Percentiles rank a stretch among this genome's conserved stretches.
These are phyloP conservation scores for Sporisorium exsertum DNA, from an alignment of 1,284 basidiomycete genomes.

Conservation along the genomic window DNA sequence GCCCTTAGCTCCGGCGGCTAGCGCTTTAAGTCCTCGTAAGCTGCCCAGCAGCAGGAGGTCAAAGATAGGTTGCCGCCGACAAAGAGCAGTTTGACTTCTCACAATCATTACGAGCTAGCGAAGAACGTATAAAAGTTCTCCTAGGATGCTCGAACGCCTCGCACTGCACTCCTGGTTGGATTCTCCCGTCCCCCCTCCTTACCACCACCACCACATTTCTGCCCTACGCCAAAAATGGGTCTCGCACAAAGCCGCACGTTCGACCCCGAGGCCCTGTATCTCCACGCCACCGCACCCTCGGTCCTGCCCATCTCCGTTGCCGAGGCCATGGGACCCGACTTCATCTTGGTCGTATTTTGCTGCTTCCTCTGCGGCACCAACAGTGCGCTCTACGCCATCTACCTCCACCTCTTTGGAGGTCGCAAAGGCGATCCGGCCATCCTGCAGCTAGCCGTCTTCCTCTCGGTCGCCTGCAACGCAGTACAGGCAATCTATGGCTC, in stretches of 20 bases:
- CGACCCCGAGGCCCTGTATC: conserved; percentile 20
- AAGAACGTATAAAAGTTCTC: neutral
- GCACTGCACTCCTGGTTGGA: neutral
- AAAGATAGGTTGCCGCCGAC: neutral
- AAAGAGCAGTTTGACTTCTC: neutral
- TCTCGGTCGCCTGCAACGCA: conserved; percentile 19
- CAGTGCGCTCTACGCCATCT: conserved; percentile 26
- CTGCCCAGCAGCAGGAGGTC: neutral
- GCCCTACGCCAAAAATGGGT: neutral
- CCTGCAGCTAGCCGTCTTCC: conserved; percentile 10
- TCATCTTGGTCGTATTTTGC: conserved; percentile 25
- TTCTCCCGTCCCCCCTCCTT: neutral
- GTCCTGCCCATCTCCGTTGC: conserved; percentile 20
- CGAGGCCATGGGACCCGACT: conserved; percentile 11
- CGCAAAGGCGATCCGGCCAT: conserved; percentile 10
- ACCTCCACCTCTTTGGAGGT: conserved; percentile 23
- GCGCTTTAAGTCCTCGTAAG: neutral
- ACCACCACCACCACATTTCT: neutral
- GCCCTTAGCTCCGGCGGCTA: neutral
- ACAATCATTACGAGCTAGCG: too few relatives aligned
- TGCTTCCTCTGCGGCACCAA: conserved; percentile 25
- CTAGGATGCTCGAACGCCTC: neutral
- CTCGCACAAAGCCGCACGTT: neutral
- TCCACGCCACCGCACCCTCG: conserved; percentile 6
- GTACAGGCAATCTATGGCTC: conserved; percentile 4